These are phyloP conservation scores for Plectosphaerella cucumerina DNA, from an alignment of 2,329 filamentous ascomycete species.

Conservation along the genomic window DNA sequence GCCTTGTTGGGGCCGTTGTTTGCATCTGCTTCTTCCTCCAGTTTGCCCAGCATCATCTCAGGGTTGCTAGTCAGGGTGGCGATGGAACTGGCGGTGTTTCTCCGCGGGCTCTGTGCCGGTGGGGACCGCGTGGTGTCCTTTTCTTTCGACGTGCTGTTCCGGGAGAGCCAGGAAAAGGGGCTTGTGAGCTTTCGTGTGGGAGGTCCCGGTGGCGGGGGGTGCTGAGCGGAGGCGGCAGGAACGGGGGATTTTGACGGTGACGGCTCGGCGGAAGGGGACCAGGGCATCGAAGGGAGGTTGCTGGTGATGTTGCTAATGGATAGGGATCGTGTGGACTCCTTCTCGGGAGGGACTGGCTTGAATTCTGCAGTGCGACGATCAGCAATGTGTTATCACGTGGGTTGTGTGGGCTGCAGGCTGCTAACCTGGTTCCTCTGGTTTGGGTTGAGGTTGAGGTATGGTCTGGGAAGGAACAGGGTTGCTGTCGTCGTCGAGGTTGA, in stretches of 20 bases:
- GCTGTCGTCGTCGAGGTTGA: conserved; percentile 62
- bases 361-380: conserved; percentile 27
- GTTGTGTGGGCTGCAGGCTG: background rate
- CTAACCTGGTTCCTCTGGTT: conserved; percentile 22
- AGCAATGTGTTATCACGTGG: conserved; percentile 4
- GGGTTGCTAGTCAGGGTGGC: conserved; percentile 76
- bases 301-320: conserved; percentile 69
- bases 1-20: conserved; percentile 47
- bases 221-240: conserved; percentile 26
- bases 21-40: conserved; percentile 63
- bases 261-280: conserved; percentile 56
- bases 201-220: conserved; percentile 27
- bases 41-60: conserved; percentile 70
- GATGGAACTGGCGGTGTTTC: conserved; percentile 77
- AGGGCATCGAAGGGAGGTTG: conserved; percentile 68
- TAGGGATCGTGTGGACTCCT: conserved; percentile 39
- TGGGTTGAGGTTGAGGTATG: too few species aligned
- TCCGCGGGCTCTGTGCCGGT: conserved; percentile 36
- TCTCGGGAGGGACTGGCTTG: conserved; percentile 32
- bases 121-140: conserved; percentile 52
- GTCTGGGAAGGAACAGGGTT: conserved; percentile 19
- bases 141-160: conserved; percentile 57
- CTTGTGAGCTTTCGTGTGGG: conserved; percentile 72
- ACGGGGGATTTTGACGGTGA: conserved; percentile 41
- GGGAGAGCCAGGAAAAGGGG: conserved; percentile 81